Base-by-base conservation (phyloP, 306 rosid genomes). In the Vigna angularis region DNA sequence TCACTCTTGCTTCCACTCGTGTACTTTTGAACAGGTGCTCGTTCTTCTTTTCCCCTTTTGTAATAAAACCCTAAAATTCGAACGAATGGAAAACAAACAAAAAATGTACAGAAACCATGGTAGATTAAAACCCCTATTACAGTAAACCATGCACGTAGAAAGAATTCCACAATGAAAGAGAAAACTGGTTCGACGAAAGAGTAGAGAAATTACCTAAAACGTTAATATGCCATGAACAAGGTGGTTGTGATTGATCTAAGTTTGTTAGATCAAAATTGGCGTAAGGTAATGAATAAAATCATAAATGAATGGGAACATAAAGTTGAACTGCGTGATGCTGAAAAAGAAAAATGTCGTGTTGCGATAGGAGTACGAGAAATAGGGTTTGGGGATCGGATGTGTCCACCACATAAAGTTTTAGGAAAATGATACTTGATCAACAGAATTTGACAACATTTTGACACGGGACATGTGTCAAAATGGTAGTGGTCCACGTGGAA, bases 51-150 rank as follows among this genome's bases (percentile, higher is more conserved):
- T 5, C 9, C 64, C 17, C 42, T 64, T 14, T 30, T 6, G 14
- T 1, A 28, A 72, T 7, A 18, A 57, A 38, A 40, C 18, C 38
- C 32, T 12, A 42, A 18, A 66, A 64, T 47, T 65, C 40, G 57
- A 16, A 12, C 7, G 4, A 6, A 65, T 6, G 8, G 64, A 7
- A 15, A 16, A 16, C 4, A 7, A 34, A 18, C 14, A 5, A 20
- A 76, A 38, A 1, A 72, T 17, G 48, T 63, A 45, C 15, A 22
- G 18, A 66, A 83, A 22, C 2, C 20, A 51, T 12, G 34, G 48
- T 11, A 22, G 71, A 82, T 55, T 66, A 11, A 10, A 56, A 56
- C 47, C 51, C 22, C 47, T 26, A 61, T 28, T 20, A 59, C 47
- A 22, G 11, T 28, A 20, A 66, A 34, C 20, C 14, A n/a, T 36